phyloP scores from a whole-genome alignment of 305 asterid species.

The Solanum chacoense region DNA sequence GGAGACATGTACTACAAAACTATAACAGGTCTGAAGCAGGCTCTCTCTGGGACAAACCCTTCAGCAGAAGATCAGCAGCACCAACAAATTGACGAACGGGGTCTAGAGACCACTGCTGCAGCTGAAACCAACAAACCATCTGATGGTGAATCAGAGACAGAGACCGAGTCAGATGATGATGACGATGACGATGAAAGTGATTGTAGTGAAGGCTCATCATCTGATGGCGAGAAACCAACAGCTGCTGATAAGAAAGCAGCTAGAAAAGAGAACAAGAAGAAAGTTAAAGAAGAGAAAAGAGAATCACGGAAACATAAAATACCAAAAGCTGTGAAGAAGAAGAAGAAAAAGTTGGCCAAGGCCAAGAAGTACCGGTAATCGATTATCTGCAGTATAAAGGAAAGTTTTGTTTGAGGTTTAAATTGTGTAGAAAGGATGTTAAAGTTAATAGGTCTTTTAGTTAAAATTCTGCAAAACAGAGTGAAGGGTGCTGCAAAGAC shows the following conservation, averaged over 20 bases:
- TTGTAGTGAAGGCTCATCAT: constrained; percentile 26
- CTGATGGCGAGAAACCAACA: constrained; percentile 33
- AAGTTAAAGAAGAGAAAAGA: constrained; percentile 84
- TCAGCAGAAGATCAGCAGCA: constrained; percentile 26
- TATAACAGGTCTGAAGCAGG: constrained; percentile 75
- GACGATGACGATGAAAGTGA: constrained; percentile 20
- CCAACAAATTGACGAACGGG: constrained; percentile 6
- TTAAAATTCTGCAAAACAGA: background rate
- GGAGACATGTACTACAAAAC: constrained; percentile 74
- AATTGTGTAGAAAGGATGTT: background rate
- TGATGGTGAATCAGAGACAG: constrained; percentile 23
- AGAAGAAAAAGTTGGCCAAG: constrained; percentile 77
- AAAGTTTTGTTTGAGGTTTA: background rate
- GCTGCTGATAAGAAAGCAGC: constrained; percentile 56
- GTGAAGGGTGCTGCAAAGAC: background rate
- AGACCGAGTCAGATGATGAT: constrained; percentile 25
- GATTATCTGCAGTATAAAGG: background rate
- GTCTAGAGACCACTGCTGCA: background rate
- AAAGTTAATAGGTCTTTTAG: background rate
- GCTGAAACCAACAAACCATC: background rate
- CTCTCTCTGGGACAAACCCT: constrained; percentile 35
- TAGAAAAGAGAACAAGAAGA: constrained; percentile 87
- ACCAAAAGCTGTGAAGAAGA: constrained; percentile 78
- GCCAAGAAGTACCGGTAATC: constrained; percentile 60
- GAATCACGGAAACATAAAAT: constrained; percentile 68